phyloP scores from a whole-genome alignment of 768 basidiomycete genomes.

The Lactarius evosmus region DNA sequence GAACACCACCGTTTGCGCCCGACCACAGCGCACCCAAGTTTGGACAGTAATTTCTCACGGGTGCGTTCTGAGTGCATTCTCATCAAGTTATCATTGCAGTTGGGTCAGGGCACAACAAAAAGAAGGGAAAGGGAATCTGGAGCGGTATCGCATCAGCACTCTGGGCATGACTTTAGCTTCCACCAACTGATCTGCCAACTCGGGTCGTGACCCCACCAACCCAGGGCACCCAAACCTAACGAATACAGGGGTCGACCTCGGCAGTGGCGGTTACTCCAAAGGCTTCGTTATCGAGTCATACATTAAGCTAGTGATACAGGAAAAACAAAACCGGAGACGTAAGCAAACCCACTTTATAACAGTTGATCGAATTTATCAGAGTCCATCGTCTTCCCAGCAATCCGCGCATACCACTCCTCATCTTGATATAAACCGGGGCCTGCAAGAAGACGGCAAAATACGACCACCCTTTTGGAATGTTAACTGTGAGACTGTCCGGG shows the following conservation, averaged over 20 bases:
- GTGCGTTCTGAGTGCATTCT: no score
- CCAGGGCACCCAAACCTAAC: no score
- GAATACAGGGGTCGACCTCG: no score
- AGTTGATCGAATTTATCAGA: slow-evolving; percentile 51
- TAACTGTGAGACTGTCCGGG: slow-evolving; percentile 86
- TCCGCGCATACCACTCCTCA: slow-evolving; percentile 51
- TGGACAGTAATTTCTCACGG: not conserved
- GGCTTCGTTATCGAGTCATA: slow-evolving; percentile 23
- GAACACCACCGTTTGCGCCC: not conserved
- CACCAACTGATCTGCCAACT: no score
- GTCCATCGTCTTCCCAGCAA: slow-evolving; percentile 61
- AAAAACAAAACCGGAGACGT: slow-evolving; percentile 10
- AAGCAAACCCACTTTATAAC: slow-evolving; percentile 18
- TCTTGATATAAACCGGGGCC: slow-evolving; percentile 56
- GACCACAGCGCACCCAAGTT: not conserved
- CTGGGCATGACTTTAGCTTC: no score
- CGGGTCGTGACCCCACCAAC: no score
- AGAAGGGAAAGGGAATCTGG: no score
- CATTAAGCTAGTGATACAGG: slow-evolving; percentile 26
- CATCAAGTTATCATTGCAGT: no score
- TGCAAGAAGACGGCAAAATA: slow-evolving; percentile 74
- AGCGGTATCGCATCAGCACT: no score
- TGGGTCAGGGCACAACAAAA: not conserved
- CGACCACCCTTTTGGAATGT: slow-evolving; percentile 82
- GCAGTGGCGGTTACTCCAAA: no score